A percentile compares a stretch with the other conserved stretches of the same genome.
These are phyloP conservation scores for Populus trichocarpa DNA, from an alignment of 441 rosid genomes.

Conservation along the genomic window DNA sequence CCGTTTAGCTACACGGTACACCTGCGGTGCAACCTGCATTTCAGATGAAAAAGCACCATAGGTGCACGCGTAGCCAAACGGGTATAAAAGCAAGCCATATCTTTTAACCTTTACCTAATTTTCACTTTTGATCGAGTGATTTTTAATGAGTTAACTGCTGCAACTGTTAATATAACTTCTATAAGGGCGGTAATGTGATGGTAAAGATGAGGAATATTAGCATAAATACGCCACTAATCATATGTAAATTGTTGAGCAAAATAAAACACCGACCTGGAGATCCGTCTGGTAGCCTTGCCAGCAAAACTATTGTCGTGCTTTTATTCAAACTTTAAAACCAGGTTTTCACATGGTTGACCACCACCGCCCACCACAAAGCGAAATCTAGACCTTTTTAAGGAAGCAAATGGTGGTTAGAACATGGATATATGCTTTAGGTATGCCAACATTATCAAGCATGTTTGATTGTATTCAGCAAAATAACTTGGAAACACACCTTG, in stretches of 20 bases:
- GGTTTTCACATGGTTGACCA: slow-evolving; percentile 29
- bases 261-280: slow-evolving; percentile 33
- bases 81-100: background rate
- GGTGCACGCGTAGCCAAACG: too few relatives aligned
- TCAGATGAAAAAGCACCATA: too few relatives aligned
- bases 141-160: background rate
- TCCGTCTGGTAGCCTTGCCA: slow-evolving; percentile 36
- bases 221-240: slow-evolving; percentile 17
- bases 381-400: slow-evolving; percentile 31
- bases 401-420: slow-evolving; percentile 32
- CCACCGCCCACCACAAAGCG: slow-evolving; percentile 7
- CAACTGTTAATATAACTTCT: slow-evolving; percentile 14
- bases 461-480: too few relatives aligned
- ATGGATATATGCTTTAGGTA: slow-evolving; percentile 24
- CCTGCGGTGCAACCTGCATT: too few relatives aligned
- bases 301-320: background rate
- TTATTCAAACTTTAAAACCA: background rate
- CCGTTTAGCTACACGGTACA: too few relatives aligned
- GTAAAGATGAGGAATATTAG: background rate
- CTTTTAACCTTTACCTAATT: background rate
- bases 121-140: background rate
- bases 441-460: slow-evolving; percentile 27
- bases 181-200: slow-evolving; percentile 13
- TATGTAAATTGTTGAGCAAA: background rate
- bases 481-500: slow-evolving; percentile 6